Conservation (phyloP, 192 early-diverging fungal genomes). For the Polychytrium aggregatum region DNA sequence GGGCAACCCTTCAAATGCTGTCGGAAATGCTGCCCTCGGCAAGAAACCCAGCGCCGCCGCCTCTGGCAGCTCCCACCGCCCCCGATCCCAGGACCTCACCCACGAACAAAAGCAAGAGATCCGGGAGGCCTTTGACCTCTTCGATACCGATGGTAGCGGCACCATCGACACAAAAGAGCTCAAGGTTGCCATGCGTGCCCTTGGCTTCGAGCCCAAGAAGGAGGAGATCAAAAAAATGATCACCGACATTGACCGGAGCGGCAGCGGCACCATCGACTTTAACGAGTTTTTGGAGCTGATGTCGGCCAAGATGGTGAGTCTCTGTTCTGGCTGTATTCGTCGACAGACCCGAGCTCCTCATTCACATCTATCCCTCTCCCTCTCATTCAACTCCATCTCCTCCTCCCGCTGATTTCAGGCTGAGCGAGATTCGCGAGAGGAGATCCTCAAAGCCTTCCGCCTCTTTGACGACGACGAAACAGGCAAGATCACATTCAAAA, state of each 20-base stretch:
- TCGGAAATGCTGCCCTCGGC: too few relatives aligned
- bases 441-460: slow-evolving; percentile 64
- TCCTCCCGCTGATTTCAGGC: slow-evolving; percentile 32
- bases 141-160: slow-evolving; percentile 51
- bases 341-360: too few relatives aligned
- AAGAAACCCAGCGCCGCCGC: too few relatives aligned
- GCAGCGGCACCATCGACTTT: slow-evolving; percentile 50
- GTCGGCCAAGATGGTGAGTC: slow-evolving; percentile 50
- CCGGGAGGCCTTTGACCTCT: slow-evolving; percentile 59
- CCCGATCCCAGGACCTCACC: slow-evolving; percentile 27
- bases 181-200: slow-evolving; percentile 53
- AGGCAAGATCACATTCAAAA: slow-evolving; percentile 63
- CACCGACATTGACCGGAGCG: slow-evolving; percentile 40
- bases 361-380: too few relatives aligned
- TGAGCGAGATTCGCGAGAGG: slow-evolving; percentile 54
- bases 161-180: slow-evolving; percentile 58
- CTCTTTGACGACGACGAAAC: slow-evolving; percentile 69
- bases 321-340: not conserved
- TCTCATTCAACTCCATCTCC: too few relatives aligned
- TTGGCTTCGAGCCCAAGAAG: slow-evolving; percentile 46
- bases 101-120: slow-evolving; percentile 58
- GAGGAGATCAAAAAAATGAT: slow-evolving; percentile 49
- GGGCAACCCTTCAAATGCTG: too few relatives aligned
- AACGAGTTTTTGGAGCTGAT: slow-evolving; percentile 62
- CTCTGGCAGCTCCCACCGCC: too few relatives aligned